Evolutionary conservation across 495 filamentous ascomycete species (phyloP).

Genomic region (Glarea lozoyensis): DNA sequence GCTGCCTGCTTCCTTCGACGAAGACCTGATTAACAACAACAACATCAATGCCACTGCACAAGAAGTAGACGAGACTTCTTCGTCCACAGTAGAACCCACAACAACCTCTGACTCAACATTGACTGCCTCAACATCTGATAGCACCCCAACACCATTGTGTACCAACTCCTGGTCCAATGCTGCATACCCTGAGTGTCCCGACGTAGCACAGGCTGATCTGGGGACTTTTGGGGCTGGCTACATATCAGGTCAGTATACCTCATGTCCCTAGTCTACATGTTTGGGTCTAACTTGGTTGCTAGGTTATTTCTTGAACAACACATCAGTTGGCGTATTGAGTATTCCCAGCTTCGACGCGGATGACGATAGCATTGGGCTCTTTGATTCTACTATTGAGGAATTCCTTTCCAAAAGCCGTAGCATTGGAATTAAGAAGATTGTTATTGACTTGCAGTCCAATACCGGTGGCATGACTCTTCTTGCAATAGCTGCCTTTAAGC

Average conservation of each 20-base stretch:
- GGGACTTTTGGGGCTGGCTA: constrained; percentile 24
- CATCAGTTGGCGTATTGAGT: constrained; percentile 34
- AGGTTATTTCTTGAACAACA: constrained; percentile 34
- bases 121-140: background rate
- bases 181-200: constrained; percentile 28
- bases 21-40: background rate
- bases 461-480: constrained; percentile 30
- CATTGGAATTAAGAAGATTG: constrained; percentile 31
- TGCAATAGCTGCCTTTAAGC: constrained; percentile 39
- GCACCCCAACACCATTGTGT: background rate
- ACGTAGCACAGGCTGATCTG: constrained; percentile 27
- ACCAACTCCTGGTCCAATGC: constrained; percentile 22
- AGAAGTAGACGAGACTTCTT: too few relatives aligned
- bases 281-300: too few relatives aligned
- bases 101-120: background rate
- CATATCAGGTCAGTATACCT: too few relatives aligned
- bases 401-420: constrained; percentile 32
- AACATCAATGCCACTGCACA: too few relatives aligned
- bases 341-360: constrained; percentile 37
- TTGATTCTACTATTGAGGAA: constrained; percentile 27
- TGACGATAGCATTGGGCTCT: constrained; percentile 24
- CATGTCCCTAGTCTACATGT: too few relatives aligned
- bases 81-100: too few relatives aligned
- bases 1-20: constrained; percentile 18
- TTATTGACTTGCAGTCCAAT: constrained; percentile 45